Evolutionary conservation across 495 filamentous ascomycete species (phyloP), one percentile per base, ranked within the genome.

Genomic region (Alectoria sarmentosa): DNA sequence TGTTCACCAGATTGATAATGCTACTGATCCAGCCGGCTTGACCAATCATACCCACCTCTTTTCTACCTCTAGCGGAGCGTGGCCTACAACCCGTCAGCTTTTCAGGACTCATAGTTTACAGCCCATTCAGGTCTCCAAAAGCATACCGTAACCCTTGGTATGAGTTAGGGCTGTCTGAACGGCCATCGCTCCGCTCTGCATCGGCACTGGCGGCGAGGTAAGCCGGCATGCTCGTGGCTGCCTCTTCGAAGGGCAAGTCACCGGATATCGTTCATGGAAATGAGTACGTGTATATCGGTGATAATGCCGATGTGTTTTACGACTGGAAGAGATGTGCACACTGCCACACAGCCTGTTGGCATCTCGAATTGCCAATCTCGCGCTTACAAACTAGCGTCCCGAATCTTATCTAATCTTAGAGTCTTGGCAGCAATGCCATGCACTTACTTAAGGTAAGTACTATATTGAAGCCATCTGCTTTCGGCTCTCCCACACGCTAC

Each of bases 1-100:
- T 98, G 76, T 98, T 98, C 65, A 98, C 79, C 23, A 98, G 77
- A 73, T 98, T 98, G 78, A 97, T 89, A 68, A 95, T 88, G 71
- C 91, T 95, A 77, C 90, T 95, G 52, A 87, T 70, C 90, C 92
- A 97, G 61, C 89, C 88, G 59, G 95, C 94, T 69, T 90, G 82
- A 19, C 94, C 92, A 9, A 74, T 71, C 28, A 73, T 62, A 14
- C 77, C 79, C 17, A 76, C 70, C 68, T 78, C 78, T 74, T 82
- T 82, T 69, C 80, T 85, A 4, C 79, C 77, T 70, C 78, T 74
- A n/a, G 69, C 67, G 49, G 65, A 71, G 61, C 72, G 76, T 67
- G 73, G 76, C 67, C 83, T 84, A 56, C 37, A 32, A 49, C 41
- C 32, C 63, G 23, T 65, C 64, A 65, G 62, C 58, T 49, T 30